Conservation (phyloP, 129 eudicot species). For the Flaveria sonorensis region DNA sequence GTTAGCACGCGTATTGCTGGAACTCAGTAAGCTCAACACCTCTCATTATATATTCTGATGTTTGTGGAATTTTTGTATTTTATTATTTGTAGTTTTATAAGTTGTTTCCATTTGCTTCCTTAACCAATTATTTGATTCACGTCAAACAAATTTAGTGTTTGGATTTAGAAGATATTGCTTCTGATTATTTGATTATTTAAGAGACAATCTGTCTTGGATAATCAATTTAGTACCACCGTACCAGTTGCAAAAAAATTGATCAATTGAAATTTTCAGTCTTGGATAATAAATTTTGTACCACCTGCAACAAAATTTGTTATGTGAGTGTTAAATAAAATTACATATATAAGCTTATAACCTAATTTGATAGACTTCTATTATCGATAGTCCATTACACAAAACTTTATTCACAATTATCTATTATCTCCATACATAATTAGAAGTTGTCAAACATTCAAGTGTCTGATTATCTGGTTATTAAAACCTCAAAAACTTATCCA, state of each 20-base stretch:
- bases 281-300: neutral
- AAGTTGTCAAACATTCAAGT: neutral
- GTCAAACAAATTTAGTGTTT: neutral
- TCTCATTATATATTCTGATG: neutral
- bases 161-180: neutral
- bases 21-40: slow-evolving; percentile 63
- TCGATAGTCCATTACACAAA: neutral
- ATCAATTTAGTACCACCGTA: neutral
- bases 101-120: neutral
- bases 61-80: neutral
- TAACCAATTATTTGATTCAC: neutral
- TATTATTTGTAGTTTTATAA: neutral
- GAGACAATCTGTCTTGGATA: neutral
- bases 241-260: neutral
- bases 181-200: neutral
- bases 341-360: neutral
- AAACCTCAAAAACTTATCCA: neutral
- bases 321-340: neutral
- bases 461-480: neutral
- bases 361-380: neutral
- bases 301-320: neutral
- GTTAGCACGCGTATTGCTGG: slow-evolving; percentile 93
- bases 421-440: neutral
- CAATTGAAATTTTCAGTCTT: neutral
- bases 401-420: neutral